Conservation (phyloP, 176 grass and related monocot species). For the Lolium perenne region DNA sequence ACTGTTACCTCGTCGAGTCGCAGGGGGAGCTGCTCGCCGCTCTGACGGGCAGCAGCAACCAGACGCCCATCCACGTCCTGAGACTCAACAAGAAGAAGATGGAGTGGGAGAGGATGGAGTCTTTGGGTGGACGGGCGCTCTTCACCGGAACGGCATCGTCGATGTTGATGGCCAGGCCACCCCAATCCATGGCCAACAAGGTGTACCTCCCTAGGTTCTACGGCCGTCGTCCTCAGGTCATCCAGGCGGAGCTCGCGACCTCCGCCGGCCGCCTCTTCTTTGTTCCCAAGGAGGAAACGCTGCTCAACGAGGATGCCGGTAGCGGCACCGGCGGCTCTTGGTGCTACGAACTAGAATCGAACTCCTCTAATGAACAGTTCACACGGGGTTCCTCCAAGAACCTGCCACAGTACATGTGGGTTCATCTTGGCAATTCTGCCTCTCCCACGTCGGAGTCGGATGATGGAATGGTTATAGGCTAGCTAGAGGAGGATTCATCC, state of each 20-base stretch:
- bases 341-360: neutral
- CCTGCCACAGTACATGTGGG: neutral
- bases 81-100: neutral
- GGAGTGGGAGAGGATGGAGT: conserved; percentile 2
- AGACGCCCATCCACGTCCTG: neutral
- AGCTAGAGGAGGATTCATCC: neutral
- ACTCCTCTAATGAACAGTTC: neutral
- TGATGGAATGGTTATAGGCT: neutral
- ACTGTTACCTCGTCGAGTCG: conserved; percentile 6
- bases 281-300: neutral
- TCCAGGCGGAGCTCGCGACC: neutral
- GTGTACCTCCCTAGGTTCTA: conserved; percentile 14
- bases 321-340: neutral
- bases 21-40: neutral
- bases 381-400: neutral
- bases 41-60: neutral
- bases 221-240: neutral
- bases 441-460: neutral
- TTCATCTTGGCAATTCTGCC: neutral
- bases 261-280: conserved; percentile 2
- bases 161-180: neutral
- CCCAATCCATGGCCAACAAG: neutral
- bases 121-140: neutral
- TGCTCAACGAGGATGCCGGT: neutral
- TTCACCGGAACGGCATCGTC: neutral